Conservation (phyloP, 2,329 filamentous ascomycete species). For the Pseudogymnoascus sp. region DNA sequence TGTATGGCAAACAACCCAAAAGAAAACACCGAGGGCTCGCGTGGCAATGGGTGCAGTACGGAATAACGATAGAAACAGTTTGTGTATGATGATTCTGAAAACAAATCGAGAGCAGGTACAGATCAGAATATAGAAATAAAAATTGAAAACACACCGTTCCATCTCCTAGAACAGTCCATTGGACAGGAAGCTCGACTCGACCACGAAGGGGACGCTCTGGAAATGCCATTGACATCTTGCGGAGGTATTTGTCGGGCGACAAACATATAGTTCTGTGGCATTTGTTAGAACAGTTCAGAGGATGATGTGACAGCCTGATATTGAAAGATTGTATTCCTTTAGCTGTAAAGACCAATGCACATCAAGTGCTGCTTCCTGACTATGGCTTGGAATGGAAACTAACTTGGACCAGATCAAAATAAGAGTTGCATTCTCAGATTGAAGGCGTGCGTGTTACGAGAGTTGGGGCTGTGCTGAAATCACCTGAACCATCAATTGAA, state of each 20-base stretch:
- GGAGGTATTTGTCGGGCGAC: background rate
- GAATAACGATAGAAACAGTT: background rate
- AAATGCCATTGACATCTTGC: background rate
- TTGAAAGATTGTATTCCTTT: background rate
- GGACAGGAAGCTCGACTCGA: background rate
- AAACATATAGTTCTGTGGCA: background rate
- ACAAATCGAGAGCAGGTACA: background rate
- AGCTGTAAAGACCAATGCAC: background rate
- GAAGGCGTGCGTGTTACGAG: background rate
- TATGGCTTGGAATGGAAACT: background rate
- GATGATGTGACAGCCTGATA: background rate
- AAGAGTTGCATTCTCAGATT: background rate
- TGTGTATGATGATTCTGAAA: background rate
- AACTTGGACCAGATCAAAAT: background rate
- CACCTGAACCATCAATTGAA: background rate
- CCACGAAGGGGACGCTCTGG: slow-evolving; percentile 8
- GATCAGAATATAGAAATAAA: background rate
- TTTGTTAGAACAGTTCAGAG: background rate
- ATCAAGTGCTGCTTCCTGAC: background rate
- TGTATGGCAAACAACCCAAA: background rate
- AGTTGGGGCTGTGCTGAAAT: background rate
- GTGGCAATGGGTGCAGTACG: no score
- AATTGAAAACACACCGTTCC: background rate
- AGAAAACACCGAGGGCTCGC: background rate
- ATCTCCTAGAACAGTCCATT: background rate